These are phyloP conservation scores for Ophiosphaerella herpotricha DNA, from an alignment of 2,329 filamentous ascomycete species.

Conservation along the genomic window DNA sequence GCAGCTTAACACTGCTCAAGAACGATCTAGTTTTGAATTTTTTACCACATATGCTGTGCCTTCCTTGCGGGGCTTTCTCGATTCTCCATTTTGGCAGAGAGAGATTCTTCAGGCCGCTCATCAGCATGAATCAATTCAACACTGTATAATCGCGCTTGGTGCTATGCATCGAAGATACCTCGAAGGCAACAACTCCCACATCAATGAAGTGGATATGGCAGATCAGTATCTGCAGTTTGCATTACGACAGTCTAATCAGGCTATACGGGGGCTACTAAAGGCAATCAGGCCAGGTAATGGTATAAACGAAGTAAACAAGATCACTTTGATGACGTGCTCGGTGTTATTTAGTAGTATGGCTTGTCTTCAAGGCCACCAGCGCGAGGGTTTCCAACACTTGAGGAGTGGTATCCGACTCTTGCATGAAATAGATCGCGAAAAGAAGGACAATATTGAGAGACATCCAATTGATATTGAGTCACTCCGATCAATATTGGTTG, in stretches of 20 bases:
- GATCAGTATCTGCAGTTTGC: slow-evolving; percentile 36
- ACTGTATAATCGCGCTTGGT: slow-evolving; percentile 37
- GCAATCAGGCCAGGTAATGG: slow-evolving; percentile 5
- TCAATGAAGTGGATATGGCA: slow-evolving; percentile 26
- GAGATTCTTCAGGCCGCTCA: slow-evolving; percentile 40
- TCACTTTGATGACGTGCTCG: slow-evolving; percentile 38
- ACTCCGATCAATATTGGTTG: slow-evolving; percentile 35
- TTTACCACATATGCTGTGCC: slow-evolving; percentile 30
- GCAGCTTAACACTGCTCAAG: slow-evolving; percentile 23
- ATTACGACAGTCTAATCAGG: slow-evolving; percentile 37
- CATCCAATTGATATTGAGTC: slow-evolving; percentile 34
- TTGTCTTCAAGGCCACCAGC: slow-evolving; percentile 39
- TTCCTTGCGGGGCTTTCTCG: slow-evolving; percentile 35
- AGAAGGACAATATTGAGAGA: slow-evolving; percentile 1
- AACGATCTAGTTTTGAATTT: slow-evolving; percentile 38
- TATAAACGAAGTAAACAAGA: slow-evolving; percentile 20
- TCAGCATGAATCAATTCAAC: slow-evolving; percentile 33
- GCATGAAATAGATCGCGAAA: slow-evolving; percentile 29
- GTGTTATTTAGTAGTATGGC: slow-evolving; percentile 39
- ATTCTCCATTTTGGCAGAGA: slow-evolving; percentile 38
- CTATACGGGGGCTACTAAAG: slow-evolving; percentile 29
- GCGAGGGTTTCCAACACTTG: slow-evolving; percentile 33
- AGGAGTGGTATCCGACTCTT: slow-evolving; percentile 38
- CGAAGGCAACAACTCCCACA: slow-evolving; percentile 20
- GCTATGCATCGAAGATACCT: slow-evolving; percentile 41